These are phyloP conservation scores for Coemansia biformis DNA, from an alignment of 192 early-diverging fungal species.

Conservation along the genomic window DNA sequence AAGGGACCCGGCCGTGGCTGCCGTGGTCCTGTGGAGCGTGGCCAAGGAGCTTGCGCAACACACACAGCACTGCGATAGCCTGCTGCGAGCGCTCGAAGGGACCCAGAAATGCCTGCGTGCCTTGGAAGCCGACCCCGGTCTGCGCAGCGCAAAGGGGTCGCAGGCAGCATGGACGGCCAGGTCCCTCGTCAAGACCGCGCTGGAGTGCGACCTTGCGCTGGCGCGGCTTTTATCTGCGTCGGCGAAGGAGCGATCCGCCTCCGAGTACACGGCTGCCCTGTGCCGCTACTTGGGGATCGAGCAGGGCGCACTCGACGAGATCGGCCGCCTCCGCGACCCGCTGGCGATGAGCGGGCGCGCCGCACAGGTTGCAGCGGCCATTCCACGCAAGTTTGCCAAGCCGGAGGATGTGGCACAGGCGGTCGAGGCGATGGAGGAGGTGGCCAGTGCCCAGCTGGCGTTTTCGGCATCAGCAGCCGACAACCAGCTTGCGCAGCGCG, in stretches of 20 bases:
- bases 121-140: slow-evolving; percentile 12
- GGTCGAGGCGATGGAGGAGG: slow-evolving; percentile 26
- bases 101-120: slow-evolving; percentile 17
- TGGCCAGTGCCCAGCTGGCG: slow-evolving; percentile 20
- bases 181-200: slow-evolving; percentile 32
- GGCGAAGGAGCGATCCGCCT: no score
- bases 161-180: slow-evolving; percentile 23
- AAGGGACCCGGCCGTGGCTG: slow-evolving; percentile 35
- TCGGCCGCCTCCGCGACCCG: background rate
- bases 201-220: slow-evolving; percentile 33
- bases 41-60: slow-evolving; percentile 27
- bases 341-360: slow-evolving; percentile 1
- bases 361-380: background rate
- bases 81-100: slow-evolving; percentile 9
- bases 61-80: background rate
- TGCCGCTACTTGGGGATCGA: slow-evolving; percentile 28
- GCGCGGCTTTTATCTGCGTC: slow-evolving; percentile 24
- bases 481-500: slow-evolving; percentile 1
- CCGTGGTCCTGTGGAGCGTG: slow-evolving; percentile 43
- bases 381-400: slow-evolving; percentile 41
- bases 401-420: slow-evolving; percentile 38
- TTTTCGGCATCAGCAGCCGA: background rate
- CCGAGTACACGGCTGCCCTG: slow-evolving; percentile 14
- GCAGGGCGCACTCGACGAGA: background rate
- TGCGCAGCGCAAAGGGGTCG: slow-evolving; percentile 26